Evolutionary conservation across 805 yeast genomes (phyloP).

Genomic region (Kodamaea kakaduensis): DNA sequence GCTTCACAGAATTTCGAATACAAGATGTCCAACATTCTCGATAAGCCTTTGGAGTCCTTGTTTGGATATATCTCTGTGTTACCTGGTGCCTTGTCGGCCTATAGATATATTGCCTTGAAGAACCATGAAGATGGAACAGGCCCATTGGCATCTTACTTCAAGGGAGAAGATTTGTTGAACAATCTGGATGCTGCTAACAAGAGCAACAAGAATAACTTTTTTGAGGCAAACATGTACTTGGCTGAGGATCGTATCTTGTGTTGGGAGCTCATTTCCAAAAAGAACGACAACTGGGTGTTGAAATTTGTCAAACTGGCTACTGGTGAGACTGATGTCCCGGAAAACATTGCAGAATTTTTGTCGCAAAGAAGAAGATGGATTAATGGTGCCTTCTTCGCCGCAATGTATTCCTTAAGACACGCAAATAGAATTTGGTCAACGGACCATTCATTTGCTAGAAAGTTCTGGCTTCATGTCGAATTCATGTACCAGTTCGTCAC

Average conservation of each 20-base stretch:
- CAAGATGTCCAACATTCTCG: slow-evolving; percentile 93
- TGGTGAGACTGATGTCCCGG: slow-evolving; percentile 30
- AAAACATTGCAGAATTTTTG: slow-evolving; percentile 23
- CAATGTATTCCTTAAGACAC: slow-evolving; percentile 23
- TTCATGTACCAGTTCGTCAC: slow-evolving; percentile 22
- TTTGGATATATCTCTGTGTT: slow-evolving; percentile 92
- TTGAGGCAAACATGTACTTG: slow-evolving; percentile 66
- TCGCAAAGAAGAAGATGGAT: slow-evolving; percentile 30
- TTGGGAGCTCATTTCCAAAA: slow-evolving; percentile 28
- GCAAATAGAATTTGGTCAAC: slow-evolving; percentile 24
- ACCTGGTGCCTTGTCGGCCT: slow-evolving; percentile 96
- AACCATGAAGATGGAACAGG: slow-evolving; percentile 91
- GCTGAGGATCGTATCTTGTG: slow-evolving; percentile 29
- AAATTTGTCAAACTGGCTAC: slow-evolving; percentile 29
- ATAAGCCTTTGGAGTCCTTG: slow-evolving; percentile 87
- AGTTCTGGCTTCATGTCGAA: slow-evolving; percentile 23
- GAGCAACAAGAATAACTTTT: slow-evolving; percentile 64
- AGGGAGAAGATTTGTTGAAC: slow-evolving; percentile 64
- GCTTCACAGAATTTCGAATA: slow-evolving; percentile 97
- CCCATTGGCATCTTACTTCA: slow-evolving; percentile 82
- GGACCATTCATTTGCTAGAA: slow-evolving; percentile 20
- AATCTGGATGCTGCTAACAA: slow-evolving; percentile 19
- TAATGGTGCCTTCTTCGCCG: slow-evolving; percentile 29
- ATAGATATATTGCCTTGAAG: slow-evolving; percentile 79
- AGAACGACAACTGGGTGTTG: slow-evolving; percentile 25